These are phyloP conservation scores for Lipomyces mesembrius DNA, from an alignment of 805 yeast genomes.

Conservation along the genomic window DNA sequence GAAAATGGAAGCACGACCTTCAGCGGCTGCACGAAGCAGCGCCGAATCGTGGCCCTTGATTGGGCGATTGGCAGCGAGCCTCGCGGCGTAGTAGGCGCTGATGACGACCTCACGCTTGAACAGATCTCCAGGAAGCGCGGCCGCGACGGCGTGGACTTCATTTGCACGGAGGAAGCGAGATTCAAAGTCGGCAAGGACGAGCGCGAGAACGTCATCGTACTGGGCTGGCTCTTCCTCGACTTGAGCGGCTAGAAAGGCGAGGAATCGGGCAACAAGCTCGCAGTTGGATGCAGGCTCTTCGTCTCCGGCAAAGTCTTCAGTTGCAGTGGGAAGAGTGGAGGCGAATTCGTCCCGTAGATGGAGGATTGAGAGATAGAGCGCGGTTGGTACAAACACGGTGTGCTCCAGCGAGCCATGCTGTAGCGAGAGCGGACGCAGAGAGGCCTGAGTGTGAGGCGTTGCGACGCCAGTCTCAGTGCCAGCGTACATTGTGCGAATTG, in stretches of 20 bases:
- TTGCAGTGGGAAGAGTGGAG: slow-evolving; percentile 66
- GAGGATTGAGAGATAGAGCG: slow-evolving; percentile 75
- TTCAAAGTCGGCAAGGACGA: slow-evolving; percentile 82
- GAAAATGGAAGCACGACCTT: slow-evolving; percentile 60
- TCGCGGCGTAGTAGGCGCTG: slow-evolving; percentile 73
- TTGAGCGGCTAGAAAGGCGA: slow-evolving; percentile 59
- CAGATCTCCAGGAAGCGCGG: slow-evolving; percentile 58
- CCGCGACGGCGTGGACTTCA: slow-evolving; percentile 90
- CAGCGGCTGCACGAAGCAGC: slow-evolving; percentile 65
- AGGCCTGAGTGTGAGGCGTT: slow-evolving; percentile 52
- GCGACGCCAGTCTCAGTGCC: slow-evolving; percentile 48
- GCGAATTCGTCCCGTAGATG: slow-evolving; percentile 86
- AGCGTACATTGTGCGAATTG: slow-evolving; percentile 33
- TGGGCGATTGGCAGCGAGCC: slow-evolving; percentile 56
- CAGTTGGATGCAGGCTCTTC: slow-evolving; percentile 87
- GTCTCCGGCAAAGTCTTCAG: slow-evolving; percentile 84
- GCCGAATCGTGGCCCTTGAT: slow-evolving; percentile 59
- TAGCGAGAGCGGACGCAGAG: slow-evolving; percentile 80
- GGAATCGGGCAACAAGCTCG: slow-evolving; percentile 80
- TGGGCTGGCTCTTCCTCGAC: slow-evolving; percentile 54
- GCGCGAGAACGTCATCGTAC: slow-evolving; percentile 69
- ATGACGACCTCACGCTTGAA: slow-evolving; percentile 74
- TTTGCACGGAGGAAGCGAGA: slow-evolving; percentile 70
- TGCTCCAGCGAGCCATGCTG: slow-evolving; percentile 88
- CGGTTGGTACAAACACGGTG: slow-evolving; percentile 83